These are phyloP conservation scores for Heracleum sosnowskyi DNA, from an alignment of 129 eudicot genomes.

Conservation along the genomic window DNA sequence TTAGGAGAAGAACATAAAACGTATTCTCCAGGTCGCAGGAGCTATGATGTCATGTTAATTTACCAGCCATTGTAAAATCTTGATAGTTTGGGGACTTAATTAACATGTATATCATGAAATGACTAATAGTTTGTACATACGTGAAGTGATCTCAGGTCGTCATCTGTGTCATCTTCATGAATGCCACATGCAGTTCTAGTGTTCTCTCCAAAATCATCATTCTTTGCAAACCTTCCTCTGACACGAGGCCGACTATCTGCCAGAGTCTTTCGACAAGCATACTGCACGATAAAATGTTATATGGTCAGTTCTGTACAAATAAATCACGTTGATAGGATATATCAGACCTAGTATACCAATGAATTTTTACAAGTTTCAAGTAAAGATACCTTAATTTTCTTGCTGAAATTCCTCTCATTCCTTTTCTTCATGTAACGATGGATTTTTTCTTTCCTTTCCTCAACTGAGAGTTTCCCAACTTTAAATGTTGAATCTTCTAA, in stretches of 20 bases:
- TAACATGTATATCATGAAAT: background rate
- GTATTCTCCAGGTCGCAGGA: background rate
- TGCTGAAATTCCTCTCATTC: conserved; percentile 59
- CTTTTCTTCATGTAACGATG: conserved; percentile 53
- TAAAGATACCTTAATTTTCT: conserved; percentile 53
- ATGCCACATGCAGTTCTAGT: conserved; percentile 11
- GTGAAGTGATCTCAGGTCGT: conserved; percentile 21
- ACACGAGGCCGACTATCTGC: conserved; percentile 91
- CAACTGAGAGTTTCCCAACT: conserved; percentile 42
- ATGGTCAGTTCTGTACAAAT: background rate
- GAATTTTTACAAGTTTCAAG: background rate
- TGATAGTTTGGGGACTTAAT: background rate
- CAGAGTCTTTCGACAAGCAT: conserved; percentile 80
- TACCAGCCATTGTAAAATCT: background rate
- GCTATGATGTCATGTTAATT: background rate
- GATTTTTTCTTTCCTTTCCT: conserved; percentile 59
- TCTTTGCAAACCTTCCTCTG: conserved; percentile 80
- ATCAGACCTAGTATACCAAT: background rate
- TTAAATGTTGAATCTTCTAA: conserved; percentile 49
- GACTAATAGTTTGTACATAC: conserved; percentile 1
- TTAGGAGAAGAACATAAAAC: too few relatives aligned
- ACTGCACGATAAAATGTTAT: conserved; percentile 31
- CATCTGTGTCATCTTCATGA: conserved; percentile 27
- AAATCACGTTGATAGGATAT: background rate
- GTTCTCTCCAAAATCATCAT: conserved; percentile 37